Conservation (phyloP, 139 green algal genomes). For the Volvox africanus region DNA sequence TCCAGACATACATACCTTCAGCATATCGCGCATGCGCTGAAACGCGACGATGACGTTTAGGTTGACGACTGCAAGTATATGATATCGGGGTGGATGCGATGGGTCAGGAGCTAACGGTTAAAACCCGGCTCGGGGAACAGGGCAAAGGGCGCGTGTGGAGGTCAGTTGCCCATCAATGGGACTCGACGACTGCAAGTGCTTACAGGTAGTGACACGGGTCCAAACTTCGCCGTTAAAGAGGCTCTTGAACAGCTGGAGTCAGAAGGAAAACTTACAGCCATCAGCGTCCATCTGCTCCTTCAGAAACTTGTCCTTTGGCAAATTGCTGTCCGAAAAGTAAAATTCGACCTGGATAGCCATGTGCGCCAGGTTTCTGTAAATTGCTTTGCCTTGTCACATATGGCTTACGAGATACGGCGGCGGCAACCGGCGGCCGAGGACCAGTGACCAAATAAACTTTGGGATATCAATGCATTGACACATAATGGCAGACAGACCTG, state of each 20-base stretch:
- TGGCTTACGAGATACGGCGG: neutral
- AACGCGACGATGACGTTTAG: slow-evolving; percentile 86
- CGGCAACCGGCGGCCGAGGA: neutral
- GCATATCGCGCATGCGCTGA: slow-evolving; percentile 79
- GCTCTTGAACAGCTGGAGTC: neutral
- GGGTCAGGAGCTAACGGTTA: too few relatives aligned
- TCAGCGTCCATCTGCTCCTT: slow-evolving; percentile 76
- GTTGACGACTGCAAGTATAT: slow-evolving; percentile 71
- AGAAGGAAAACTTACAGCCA: slow-evolving; percentile 68
- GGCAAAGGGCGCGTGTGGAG: too few relatives aligned
- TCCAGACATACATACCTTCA: slow-evolving; percentile 59
- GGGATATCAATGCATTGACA: neutral
- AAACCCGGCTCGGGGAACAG: too few relatives aligned
- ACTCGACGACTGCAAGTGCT: too few relatives aligned
- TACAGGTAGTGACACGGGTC: too few relatives aligned
- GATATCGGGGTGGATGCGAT: too few relatives aligned
- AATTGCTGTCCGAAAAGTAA: slow-evolving; percentile 94
- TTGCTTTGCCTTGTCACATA: neutral
- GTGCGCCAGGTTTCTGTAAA: neutral
- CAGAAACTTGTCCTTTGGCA: slow-evolving; percentile 90
- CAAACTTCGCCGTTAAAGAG: too few relatives aligned
- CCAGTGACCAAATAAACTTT: neutral
- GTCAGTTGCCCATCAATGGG: too few relatives aligned
- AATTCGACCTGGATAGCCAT: slow-evolving; percentile 88
- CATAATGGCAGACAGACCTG: slow-evolving; percentile 35